Conservation (phyloP, 2,329 filamentous ascomycete genomes). For the Sclerotinia sclerotiorum region DNA sequence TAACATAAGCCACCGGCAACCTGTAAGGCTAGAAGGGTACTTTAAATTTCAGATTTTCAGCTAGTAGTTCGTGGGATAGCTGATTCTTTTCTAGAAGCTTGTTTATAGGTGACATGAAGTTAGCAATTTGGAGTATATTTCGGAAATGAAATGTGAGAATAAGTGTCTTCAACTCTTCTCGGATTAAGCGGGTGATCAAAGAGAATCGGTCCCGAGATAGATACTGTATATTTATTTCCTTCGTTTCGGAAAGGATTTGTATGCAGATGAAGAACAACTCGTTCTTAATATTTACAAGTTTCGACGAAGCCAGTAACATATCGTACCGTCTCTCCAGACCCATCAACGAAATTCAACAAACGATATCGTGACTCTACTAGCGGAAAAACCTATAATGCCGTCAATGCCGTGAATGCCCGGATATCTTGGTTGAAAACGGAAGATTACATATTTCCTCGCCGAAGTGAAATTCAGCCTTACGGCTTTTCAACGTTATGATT, state of each 20-base stretch:
- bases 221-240: neutral
- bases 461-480: slow-evolving; percentile 11
- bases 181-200: neutral
- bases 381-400: neutral
- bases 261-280: neutral
- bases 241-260: neutral
- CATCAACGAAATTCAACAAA: neutral
- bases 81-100: neutral
- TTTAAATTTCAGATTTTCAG: neutral
- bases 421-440: neutral
- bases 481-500: neutral
- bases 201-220: neutral
- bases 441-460: neutral
- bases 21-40: neutral
- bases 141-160: neutral
- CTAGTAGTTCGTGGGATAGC: neutral
- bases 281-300: neutral
- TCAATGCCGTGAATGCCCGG: neutral
- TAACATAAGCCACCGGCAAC: slow-evolving; percentile 3
- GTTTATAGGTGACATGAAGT: neutral
- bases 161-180: neutral
- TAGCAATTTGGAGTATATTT: neutral
- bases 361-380: neutral
- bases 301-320: neutral
- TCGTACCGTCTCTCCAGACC: neutral